phyloP scores from a whole-genome alignment of 1,284 basidiomycete genomes.

The Agroathelia rolfsii region DNA sequence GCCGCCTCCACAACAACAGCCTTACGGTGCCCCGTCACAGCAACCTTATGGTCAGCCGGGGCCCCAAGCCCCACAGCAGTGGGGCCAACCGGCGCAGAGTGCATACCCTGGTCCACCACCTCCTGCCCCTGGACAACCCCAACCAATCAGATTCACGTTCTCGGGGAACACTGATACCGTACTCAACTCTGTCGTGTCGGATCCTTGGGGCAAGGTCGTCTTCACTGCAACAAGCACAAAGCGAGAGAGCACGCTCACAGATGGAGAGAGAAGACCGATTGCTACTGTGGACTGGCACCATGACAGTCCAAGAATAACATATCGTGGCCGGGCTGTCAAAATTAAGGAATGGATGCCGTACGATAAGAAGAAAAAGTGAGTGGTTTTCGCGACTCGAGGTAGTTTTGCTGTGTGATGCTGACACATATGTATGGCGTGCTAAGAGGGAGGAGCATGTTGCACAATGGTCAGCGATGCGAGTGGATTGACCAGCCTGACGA shows the following conservation, averaged over 20 bases:
- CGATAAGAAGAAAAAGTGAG: slow-evolving; percentile 1
- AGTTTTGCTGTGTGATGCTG: slow-evolving; percentile 1
- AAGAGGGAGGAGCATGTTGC: background rate
- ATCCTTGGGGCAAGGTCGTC: slow-evolving; percentile 8
- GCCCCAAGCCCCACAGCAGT: background rate
- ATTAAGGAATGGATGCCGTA: slow-evolving; percentile 11
- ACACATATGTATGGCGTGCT: background rate
- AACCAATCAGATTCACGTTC: slow-evolving; percentile 1
- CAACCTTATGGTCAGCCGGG: too few relatives aligned
- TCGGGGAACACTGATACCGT: slow-evolving; percentile 5
- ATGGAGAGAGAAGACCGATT: slow-evolving; percentile 4
- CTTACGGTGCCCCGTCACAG: too few relatives aligned
- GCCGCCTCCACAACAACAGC: too few relatives aligned
- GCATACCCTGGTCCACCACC: too few relatives aligned
- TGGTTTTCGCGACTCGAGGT: background rate
- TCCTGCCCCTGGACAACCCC: background rate
- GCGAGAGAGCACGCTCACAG: slow-evolving; percentile 7
- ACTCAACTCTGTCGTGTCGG: slow-evolving; percentile 9
- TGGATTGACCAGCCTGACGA: slow-evolving; percentile 1
- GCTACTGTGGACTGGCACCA: slow-evolving; percentile 12
- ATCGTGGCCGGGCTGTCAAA: slow-evolving; percentile 8
- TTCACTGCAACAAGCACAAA: slow-evolving; percentile 8
- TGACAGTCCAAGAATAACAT: slow-evolving; percentile 8
- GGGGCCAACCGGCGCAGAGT: background rate
- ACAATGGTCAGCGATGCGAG: background rate